Conservation (phyloP, 352 stramenopile species). For the Pythium plurisporium region DNA sequence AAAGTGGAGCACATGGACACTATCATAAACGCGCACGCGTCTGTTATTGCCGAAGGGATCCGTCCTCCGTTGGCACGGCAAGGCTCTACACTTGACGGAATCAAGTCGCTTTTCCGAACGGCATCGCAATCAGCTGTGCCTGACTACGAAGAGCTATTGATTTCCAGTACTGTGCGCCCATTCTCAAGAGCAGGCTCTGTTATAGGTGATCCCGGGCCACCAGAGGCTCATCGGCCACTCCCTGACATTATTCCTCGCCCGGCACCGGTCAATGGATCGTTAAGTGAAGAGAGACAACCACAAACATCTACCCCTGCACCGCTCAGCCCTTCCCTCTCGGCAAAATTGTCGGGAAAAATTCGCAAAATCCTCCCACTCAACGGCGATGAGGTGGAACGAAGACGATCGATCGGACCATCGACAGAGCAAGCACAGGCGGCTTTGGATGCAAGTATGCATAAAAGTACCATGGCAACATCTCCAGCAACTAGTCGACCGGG, state of each 20-base stretch:
- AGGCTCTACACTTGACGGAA: conserved; percentile 10
- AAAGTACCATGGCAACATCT: not conserved
- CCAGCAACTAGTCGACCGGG: not conserved
- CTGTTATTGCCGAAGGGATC: conserved; percentile 19
- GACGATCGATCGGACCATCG: not conserved
- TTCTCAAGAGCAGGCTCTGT: conserved; percentile 6
- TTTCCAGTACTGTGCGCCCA: not conserved
- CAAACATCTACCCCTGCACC: not conserved
- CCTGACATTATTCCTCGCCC: not conserved
- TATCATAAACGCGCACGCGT: conserved; percentile 34
- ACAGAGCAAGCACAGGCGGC: not conserved
- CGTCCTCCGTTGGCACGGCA: conserved; percentile 2
- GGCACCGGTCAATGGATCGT: not conserved
- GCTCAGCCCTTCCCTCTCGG: not conserved
- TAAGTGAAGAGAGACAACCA: not conserved
- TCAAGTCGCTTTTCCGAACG: conserved; percentile 15
- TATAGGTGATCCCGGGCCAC: no score
- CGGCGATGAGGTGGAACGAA: not conserved
- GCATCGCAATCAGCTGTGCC: not conserved
- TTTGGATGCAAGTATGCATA: not conserved
- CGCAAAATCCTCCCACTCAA: conserved; percentile 1
- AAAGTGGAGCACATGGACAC: conserved; percentile 41
- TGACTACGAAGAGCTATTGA: conserved; percentile 9
- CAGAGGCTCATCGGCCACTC: not conserved
- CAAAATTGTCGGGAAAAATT: not conserved